Evolutionary conservation across 768 basidiomycete genomes (phyloP), one percentile per base, ranked within the genome.

Genomic region (Mycena kentingensis): DNA sequence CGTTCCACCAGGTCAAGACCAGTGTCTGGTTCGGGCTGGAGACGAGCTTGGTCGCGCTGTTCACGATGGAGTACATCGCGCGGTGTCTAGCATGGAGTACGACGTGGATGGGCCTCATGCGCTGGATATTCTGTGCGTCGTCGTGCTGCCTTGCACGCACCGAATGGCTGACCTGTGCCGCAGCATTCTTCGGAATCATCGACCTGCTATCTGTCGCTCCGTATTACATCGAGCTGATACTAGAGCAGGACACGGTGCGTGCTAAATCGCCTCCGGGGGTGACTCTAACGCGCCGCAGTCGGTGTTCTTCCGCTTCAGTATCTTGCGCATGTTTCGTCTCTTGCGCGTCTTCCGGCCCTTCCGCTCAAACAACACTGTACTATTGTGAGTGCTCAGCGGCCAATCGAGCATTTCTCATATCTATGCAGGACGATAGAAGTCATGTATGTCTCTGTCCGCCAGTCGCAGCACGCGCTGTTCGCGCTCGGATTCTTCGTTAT

Each of bases 281-380:
- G 32, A 46, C 13, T 44, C 51, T 44, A 43, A 50, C 37, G 5
- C 26, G 13, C 31, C 27, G 5, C 64, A 92, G 89, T 87, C 90
- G 4, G 87, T 88, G 28, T 75, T 93, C 47, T 96, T 95, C 70
- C 79, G 93, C 16, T 97, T 95, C 67, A 93, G 92, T 0, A 95
- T 96, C 50, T 73, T 97, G 29, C 79, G 93, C 32, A 93, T 92
- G 71, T 94, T 95, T 68, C 85, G 93, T 27, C 79, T 96, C 2
- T 69, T 95, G 22, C 83, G 93, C 19, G 92, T 95, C 6, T 97
- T 96, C 70, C 75, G 90, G 41, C 91, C 93, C 0, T 96, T 96
- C 78, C 82, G 85, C 51, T 85, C 92, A 62, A 90, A 85, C 56
- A 84, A 85, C 60, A 89, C 87, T 15, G 84, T 92, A 51, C 77